Percentiles rank a stretch among this genome's conserved stretches.
Conservation (phyloP, 179 eudicot genomes). For the Monotropa hypopitys region DNA sequence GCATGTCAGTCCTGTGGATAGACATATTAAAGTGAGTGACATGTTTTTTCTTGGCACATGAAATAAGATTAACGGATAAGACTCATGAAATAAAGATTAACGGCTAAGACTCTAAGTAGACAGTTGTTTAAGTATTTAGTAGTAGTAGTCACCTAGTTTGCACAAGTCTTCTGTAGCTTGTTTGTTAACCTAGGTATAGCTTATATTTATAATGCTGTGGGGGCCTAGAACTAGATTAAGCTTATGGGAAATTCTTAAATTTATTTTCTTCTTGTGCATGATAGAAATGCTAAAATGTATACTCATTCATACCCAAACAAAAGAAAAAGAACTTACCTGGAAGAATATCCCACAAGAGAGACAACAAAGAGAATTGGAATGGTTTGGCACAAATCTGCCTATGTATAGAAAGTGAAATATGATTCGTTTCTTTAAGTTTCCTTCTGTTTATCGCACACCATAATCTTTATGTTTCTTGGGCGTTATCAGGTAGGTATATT, state of each 20-base stretch:
- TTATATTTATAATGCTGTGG: background rate
- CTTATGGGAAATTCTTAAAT: background rate
- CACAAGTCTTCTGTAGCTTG: background rate
- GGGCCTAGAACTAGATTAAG: background rate
- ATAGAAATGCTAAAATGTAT: too few species aligned
- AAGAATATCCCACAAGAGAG: too few species aligned
- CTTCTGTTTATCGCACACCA: background rate
- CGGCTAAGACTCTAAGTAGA: background rate
- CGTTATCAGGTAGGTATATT: constrained; percentile 70
- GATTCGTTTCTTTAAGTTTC: background rate
- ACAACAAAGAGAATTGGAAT: too few species aligned
- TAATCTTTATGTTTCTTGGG: constrained; percentile 4
- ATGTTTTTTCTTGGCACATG: background rate
- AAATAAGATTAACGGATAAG: background rate
- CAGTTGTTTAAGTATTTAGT: background rate
- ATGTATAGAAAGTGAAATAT: background rate
- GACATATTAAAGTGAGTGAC: constrained; percentile 81
- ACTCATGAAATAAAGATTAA: background rate
- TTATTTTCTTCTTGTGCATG: too few species aligned
- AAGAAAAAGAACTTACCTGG: too few species aligned
- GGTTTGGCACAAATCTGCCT: background rate
- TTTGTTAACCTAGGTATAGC: background rate
- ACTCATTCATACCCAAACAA: too few species aligned
- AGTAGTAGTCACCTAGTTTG: background rate
- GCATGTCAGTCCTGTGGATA: constrained; percentile 87